These are phyloP conservation scores for Anacardium occidentale DNA, from an alignment of 345 rosid genomes.

Conservation along the genomic window DNA sequence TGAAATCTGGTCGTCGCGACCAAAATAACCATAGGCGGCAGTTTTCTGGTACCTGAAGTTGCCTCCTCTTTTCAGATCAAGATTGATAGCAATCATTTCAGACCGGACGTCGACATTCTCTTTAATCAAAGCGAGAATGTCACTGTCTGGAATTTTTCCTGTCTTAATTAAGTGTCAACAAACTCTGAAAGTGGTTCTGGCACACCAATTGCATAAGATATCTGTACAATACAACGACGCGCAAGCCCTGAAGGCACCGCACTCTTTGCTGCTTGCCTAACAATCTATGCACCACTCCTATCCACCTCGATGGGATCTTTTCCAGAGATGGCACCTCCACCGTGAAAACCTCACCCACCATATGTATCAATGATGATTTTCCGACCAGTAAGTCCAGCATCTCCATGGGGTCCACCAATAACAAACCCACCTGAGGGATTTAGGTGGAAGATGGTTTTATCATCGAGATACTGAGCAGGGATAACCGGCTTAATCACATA, in stretches of 20 bases:
- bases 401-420: conserved; percentile 84
- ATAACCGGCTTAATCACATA: conserved; percentile 74
- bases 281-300: conserved; percentile 79
- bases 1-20: conserved; percentile 74
- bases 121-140: conserved; percentile 52
- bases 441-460: conserved; percentile 72
- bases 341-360: conserved; percentile 65
- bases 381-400: conserved; percentile 81
- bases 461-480: conserved; percentile 67
- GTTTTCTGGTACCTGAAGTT: conserved; percentile 74
- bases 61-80: conserved; percentile 69
- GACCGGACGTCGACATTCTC: conserved; percentile 73
- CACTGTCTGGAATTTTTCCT: conserved; percentile 55
- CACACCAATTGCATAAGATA: conserved; percentile 73
- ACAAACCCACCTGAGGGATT: conserved; percentile 85
- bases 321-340: conserved; percentile 64
- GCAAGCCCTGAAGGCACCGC: conserved; percentile 75
- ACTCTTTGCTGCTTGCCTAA: conserved; percentile 77
- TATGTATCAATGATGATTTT: conserved; percentile 74
- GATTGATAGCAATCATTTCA: conserved; percentile 77
- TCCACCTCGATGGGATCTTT: conserved; percentile 77
- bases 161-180: conserved; percentile 63
- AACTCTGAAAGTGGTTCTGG: conserved; percentile 70
- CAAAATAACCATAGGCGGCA: conserved; percentile 72
- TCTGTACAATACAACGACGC: conserved; percentile 73